Percentiles rank a stretch among this genome's conserved stretches.
These are phyloP conservation scores for Mucuna pruriens DNA, from an alignment of 306 rosid species.

Conservation along the genomic window DNA sequence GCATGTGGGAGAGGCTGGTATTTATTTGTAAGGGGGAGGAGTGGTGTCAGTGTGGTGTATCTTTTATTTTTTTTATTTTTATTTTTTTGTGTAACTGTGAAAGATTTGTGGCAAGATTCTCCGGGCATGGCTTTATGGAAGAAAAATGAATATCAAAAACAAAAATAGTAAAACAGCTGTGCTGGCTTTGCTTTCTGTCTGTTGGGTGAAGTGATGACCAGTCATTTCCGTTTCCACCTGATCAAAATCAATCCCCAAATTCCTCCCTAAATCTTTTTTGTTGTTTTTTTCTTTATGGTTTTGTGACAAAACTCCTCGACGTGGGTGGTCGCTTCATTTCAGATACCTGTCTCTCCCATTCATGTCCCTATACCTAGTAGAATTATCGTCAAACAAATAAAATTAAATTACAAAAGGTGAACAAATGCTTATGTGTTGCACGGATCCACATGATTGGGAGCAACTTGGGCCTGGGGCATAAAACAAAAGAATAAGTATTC, in stretches of 20 bases:
- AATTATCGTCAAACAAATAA: background rate
- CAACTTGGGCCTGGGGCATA: background rate
- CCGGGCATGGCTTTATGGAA: slow-evolving; percentile 60
- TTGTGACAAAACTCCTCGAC: background rate
- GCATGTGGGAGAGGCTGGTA: slow-evolving; percentile 14
- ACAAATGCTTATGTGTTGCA: background rate
- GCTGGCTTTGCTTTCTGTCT: slow-evolving; percentile 54
- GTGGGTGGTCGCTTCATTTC: slow-evolving; percentile 16
- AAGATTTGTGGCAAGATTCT: slow-evolving; percentile 87
- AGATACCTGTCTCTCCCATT: slow-evolving; percentile 4
- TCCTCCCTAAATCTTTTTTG: background rate
- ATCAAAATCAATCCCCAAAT: background rate
- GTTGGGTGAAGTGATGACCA: slow-evolving; percentile 36
- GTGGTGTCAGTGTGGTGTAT: background rate
- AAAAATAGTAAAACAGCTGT: slow-evolving; percentile 52
- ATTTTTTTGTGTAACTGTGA: slow-evolving; percentile 56
- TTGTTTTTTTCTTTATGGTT: background rate
- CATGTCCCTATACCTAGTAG: background rate
- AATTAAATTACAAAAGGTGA: slow-evolving; percentile 26
- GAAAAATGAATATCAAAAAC: slow-evolving; percentile 58
- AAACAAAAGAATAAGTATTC: background rate
- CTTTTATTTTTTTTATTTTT: background rate
- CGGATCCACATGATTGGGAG: slow-evolving; percentile 29
- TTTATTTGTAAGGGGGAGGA: slow-evolving; percentile 43
- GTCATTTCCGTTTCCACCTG: slow-evolving; percentile 23